These are phyloP conservation scores for Aurantiochytrium sp. DNA, from an alignment of 108 stramenopile species.

Conservation along the genomic window DNA sequence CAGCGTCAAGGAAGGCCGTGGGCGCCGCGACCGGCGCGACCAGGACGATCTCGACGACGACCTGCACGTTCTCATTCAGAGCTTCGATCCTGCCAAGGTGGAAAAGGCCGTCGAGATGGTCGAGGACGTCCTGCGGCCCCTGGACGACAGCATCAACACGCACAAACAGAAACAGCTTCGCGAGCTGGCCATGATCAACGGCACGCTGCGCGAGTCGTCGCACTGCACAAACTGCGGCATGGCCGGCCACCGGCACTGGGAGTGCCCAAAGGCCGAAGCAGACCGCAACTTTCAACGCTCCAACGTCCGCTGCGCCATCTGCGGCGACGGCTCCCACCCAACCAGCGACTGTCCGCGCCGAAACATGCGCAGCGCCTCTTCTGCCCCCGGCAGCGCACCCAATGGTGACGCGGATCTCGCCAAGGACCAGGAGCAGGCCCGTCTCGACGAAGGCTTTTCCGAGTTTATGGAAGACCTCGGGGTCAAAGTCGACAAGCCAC, in stretches of 20 bases:
- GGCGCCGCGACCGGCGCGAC: conserved; percentile 63
- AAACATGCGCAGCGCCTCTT: neutral
- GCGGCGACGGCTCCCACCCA: conserved; percentile 93
- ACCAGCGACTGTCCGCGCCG: conserved; percentile 83
- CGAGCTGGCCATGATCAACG: conserved; percentile 95
- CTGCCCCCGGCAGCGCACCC: neutral
- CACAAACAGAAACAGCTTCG: conserved; percentile 93
- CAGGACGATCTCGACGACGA: conserved; percentile 88
- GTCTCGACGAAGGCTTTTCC: conserved; percentile 79
- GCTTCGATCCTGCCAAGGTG: conserved; percentile 73
- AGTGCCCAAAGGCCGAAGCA: conserved; percentile 78
- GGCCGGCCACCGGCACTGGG: conserved; percentile 91
- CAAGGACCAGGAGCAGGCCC: conserved; percentile 22
- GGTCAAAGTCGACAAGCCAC: conserved; percentile 52
- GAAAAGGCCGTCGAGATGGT: conserved; percentile 85
- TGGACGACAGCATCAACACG: conserved; percentile 94
- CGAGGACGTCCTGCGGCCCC: conserved; percentile 80
- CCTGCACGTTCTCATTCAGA: conserved; percentile 81
- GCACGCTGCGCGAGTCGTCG: conserved; percentile 93
- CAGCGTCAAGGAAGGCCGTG: conserved; percentile 87
- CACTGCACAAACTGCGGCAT: conserved; percentile 93
- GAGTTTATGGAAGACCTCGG: conserved; percentile 96
- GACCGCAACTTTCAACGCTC: conserved; percentile 40
- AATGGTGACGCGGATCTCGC: conserved; percentile 26
- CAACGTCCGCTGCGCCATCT: conserved; percentile 89